Conservation (phyloP, 306 rosid species). For the Macrotyloma uniflorum region DNA sequence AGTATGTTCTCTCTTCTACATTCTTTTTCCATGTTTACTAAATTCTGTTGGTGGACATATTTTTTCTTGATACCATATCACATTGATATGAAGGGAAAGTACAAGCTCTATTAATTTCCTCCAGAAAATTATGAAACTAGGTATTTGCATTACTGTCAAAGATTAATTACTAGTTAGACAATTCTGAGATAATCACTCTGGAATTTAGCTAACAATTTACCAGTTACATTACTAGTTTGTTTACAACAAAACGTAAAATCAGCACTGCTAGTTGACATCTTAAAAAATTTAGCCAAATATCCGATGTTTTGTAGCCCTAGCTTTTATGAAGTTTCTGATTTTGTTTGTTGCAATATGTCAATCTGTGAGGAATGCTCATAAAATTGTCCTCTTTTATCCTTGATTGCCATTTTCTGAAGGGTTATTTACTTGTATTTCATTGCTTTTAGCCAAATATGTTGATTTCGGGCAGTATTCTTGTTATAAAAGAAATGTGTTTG, state of each 20-base stretch:
- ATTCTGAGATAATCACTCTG: neutral
- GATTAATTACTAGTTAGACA: conserved; percentile 22
- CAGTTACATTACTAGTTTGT: neutral
- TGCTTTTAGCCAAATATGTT: neutral
- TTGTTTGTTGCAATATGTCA: conserved; percentile 2
- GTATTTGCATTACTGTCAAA: conserved; percentile 20
- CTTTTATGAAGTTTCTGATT: neutral
- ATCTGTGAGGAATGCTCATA: neutral
- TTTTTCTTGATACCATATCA: neutral
- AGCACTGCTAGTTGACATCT: conserved; percentile 18
- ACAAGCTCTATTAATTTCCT: conserved; percentile 8
- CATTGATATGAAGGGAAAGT: conserved; percentile 25
- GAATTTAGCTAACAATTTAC: neutral
- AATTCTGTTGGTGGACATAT: conserved; percentile 1
- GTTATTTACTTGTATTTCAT: neutral
- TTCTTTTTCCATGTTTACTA: conserved; percentile 12
- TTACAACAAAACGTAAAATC: neutral
- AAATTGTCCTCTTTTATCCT: neutral
- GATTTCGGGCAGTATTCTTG: neutral
- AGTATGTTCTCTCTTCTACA: conserved; percentile 63
- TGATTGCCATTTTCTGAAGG: conserved; percentile 8
- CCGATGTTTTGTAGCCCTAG: conserved; percentile 15
- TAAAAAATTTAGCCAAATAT: neutral
- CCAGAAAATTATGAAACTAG: conserved; percentile 8
- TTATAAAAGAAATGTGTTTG: neutral